Percentiles rank a stretch among this genome's conserved stretches.
These are phyloP conservation scores for Eucalyptus pumila DNA, from an alignment of 345 rosid genomes.

Conservation along the genomic window DNA sequence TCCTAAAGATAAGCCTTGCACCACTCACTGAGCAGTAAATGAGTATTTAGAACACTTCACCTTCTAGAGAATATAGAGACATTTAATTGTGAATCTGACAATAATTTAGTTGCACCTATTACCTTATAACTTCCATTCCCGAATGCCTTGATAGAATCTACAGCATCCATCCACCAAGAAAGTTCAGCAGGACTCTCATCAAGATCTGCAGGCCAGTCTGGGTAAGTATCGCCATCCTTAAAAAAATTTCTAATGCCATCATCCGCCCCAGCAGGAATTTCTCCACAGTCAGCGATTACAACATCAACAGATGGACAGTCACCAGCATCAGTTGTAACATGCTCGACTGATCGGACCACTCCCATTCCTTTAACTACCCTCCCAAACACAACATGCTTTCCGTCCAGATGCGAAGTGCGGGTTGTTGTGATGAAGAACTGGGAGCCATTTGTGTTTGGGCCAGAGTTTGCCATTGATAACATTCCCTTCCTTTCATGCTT, in stretches of 20 bases:
- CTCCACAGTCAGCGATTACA: constrained; percentile 66
- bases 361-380: constrained; percentile 89
- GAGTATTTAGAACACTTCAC: not conserved
- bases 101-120: not conserved
- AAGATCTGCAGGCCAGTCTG: constrained; percentile 95
- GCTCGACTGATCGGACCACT: constrained; percentile 79
- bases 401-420: constrained; percentile 77
- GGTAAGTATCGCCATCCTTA: constrained; percentile 80
- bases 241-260: constrained; percentile 75
- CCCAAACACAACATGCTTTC: constrained; percentile 93
- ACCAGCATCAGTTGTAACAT: constrained; percentile 36
- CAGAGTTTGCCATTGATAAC: constrained; percentile 89
- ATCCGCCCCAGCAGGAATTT: constrained; percentile 60
- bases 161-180: constrained; percentile 91
- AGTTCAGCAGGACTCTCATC: constrained; percentile 44
- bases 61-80: not conserved
- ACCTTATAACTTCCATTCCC: constrained; percentile 89
- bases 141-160: constrained; percentile 50
- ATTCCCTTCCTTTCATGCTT: constrained; percentile 97
- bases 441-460: constrained; percentile 87
- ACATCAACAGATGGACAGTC: constrained; percentile 52
- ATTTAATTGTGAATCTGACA: not conserved
- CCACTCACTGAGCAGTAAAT: not conserved
- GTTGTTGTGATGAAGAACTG: constrained; percentile 94
- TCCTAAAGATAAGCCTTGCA: not conserved